Evolutionary conservation across 768 basidiomycete genomes (phyloP).

Genomic region (Lenzites betulinus): DNA sequence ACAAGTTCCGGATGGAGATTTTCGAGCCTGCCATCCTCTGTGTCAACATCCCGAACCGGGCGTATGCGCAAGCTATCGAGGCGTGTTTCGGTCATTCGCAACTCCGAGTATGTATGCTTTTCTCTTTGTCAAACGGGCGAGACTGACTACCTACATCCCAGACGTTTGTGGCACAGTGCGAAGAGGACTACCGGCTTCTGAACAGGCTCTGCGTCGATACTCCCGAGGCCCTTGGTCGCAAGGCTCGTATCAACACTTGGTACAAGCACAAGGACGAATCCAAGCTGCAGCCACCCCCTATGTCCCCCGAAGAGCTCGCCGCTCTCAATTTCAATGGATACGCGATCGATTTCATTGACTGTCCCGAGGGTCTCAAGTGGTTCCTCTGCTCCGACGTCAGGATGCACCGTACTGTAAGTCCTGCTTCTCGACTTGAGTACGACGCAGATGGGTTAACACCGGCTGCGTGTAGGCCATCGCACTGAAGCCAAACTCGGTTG

Average conservation of each 20-base stretch:
- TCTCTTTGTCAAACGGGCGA: neutral
- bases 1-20: slow-evolving; percentile 77
- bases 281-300: slow-evolving; percentile 49
- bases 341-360: slow-evolving; percentile 79
- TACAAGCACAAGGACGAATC: slow-evolving; percentile 50
- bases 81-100: slow-evolving; percentile 60
- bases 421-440: neutral
- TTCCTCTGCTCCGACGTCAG: slow-evolving; percentile 65
- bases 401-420: slow-evolving; percentile 73
- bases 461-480: slow-evolving; percentile 56
- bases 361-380: slow-evolving; percentile 71
- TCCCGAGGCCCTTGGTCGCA: slow-evolving; percentile 50
- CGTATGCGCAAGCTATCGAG: slow-evolving; percentile 72
- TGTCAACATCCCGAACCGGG: slow-evolving; percentile 63
- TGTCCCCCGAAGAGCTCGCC: slow-evolving; percentile 55
- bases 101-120: slow-evolving; percentile 55
- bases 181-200: slow-evolving; percentile 77
- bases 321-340: slow-evolving; percentile 76
- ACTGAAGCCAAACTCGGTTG: slow-evolving; percentile 48
- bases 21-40: slow-evolving; percentile 83
- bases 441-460: neutral
- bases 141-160: slow-evolving; percentile 31
- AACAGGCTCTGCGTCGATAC: slow-evolving; percentile 70
- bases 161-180: slow-evolving; percentile 85
- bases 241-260: slow-evolving; percentile 66